Conservation (phyloP, 345 rosid genomes). For the Erucastrum elatum region DNA sequence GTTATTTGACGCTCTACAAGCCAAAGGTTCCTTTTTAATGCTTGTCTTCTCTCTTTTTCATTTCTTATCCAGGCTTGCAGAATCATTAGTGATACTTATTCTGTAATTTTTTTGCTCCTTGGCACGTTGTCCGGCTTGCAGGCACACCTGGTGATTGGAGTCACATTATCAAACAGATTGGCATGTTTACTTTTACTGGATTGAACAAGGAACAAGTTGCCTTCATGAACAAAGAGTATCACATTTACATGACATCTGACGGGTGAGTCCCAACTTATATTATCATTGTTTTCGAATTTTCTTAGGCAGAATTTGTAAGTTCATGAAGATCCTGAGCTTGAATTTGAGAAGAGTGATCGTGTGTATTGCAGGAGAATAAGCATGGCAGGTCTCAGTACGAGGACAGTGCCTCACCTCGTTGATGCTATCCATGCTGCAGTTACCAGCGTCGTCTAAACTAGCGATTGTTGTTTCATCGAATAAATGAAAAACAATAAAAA, state of each 20-base stretch:
- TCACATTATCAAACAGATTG: slow-evolving; percentile 74
- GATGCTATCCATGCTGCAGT: slow-evolving; percentile 76
- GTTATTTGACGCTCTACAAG: slow-evolving; percentile 56
- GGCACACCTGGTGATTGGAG: slow-evolving; percentile 87
- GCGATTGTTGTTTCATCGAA: slow-evolving; percentile 10
- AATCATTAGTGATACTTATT: slow-evolving; percentile 1
- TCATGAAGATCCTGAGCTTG: neutral
- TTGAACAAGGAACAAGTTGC: slow-evolving; percentile 68
- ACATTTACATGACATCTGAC: slow-evolving; percentile 74
- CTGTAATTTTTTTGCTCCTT: neutral
- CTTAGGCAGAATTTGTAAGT: neutral
- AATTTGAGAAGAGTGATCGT: neutral
- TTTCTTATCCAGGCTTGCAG: neutral
- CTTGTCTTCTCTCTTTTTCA: slow-evolving; percentile 1
- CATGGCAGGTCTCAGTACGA: slow-evolving; percentile 70
- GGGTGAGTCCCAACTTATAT: slow-evolving; percentile 45
- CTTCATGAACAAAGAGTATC: slow-evolving; percentile 65
- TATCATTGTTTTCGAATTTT: neutral
- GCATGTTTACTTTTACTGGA: slow-evolving; percentile 79
- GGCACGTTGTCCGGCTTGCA: slow-evolving; percentile 31
- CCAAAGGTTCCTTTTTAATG: slow-evolving; percentile 45
- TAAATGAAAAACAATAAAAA: neutral
- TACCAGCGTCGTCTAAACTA: slow-evolving; percentile 37
- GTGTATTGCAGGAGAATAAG: slow-evolving; percentile 71
- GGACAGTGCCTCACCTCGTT: slow-evolving; percentile 61